Conservation (phyloP, 306 rosid genomes). For the Herpetospermum pedunculosum region DNA sequence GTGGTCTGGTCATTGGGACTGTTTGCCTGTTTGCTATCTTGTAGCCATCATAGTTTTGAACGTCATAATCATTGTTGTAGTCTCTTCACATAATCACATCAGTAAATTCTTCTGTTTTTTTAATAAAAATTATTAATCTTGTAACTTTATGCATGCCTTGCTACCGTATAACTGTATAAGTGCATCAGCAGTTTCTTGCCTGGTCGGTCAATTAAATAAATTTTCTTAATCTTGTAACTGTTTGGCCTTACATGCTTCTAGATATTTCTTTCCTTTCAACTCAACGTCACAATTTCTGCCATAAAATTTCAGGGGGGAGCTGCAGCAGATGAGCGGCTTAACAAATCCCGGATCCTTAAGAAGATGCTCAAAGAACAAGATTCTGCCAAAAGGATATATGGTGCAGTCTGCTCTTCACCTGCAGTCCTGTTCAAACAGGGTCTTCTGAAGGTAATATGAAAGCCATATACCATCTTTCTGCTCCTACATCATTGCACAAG, state of each 20-base stretch:
- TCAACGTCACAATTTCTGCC: neutral
- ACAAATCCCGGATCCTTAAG: slow-evolving; percentile 63
- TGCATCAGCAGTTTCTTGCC: neutral
- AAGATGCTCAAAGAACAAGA: slow-evolving; percentile 71
- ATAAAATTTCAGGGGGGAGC: slow-evolving; percentile 56
- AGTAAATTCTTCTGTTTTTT: neutral
- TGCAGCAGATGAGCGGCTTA: slow-evolving; percentile 42
- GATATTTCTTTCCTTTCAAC: neutral
- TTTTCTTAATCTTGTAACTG: neutral
- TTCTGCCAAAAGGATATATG: slow-evolving; percentile 54
- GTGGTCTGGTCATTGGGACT: neutral
- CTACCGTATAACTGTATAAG: no score
- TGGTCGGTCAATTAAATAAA: neutral
- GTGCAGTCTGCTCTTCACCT: slow-evolving; percentile 70
- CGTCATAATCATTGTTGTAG: neutral
- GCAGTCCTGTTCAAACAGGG: slow-evolving; percentile 60
- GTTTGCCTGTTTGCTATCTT: neutral
- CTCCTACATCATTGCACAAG: neutral
- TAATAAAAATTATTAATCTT: neutral
- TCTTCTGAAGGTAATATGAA: slow-evolving; percentile 55
- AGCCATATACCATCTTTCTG: slow-evolving; percentile 11
- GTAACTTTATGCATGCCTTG: neutral
- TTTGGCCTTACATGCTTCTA: neutral
- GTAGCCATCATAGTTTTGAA: neutral
- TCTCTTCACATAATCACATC: neutral